Evolutionary conservation across 83 land plant species (phyloP).

Genomic region (Diphasiastrum complanatum): DNA sequence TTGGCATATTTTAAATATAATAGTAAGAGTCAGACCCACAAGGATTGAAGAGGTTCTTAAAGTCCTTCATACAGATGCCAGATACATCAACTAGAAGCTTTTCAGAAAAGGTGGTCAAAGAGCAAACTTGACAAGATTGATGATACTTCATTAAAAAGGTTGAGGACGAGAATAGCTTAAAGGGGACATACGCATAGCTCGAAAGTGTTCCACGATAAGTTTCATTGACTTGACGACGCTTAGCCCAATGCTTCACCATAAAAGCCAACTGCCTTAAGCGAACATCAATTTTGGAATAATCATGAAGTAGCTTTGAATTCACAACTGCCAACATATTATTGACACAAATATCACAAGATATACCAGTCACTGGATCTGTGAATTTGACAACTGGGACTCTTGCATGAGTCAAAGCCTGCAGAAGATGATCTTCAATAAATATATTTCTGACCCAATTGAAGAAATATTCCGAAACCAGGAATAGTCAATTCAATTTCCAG

Average conservation of each 20-base stretch:
- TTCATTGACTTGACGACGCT: conserved; percentile 87
- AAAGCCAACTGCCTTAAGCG: conserved; percentile 85
- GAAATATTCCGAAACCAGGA: not conserved
- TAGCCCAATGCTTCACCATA: conserved; percentile 98
- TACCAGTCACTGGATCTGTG: conserved; percentile 79
- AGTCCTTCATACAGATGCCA: no score
- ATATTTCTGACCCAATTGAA: no score
- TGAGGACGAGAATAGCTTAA: not conserved
- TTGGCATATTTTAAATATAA: no score
- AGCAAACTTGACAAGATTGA: no score
- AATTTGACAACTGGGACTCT: conserved; percentile 98
- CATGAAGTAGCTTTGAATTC: conserved; percentile 86
- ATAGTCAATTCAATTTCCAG: no score
- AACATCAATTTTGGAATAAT: conserved; percentile 84
- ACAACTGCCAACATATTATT: conserved; percentile 92
- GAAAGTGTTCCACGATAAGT: conserved; percentile 97
- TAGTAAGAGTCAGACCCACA: no score
- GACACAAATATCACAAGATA: conserved; percentile 92
- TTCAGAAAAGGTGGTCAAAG: no score
- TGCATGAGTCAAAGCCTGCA: conserved; percentile 88
- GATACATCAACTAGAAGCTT: no score
- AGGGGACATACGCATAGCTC: conserved; percentile 84
- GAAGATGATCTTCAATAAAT: not conserved
- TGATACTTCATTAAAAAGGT: no score
- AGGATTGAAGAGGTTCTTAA: no score